Percentiles rank a stretch among this genome's conserved stretches.
Conservation (phyloP, 1,139 yeast species). For the Debaryomyces subglobosus region DNA sequence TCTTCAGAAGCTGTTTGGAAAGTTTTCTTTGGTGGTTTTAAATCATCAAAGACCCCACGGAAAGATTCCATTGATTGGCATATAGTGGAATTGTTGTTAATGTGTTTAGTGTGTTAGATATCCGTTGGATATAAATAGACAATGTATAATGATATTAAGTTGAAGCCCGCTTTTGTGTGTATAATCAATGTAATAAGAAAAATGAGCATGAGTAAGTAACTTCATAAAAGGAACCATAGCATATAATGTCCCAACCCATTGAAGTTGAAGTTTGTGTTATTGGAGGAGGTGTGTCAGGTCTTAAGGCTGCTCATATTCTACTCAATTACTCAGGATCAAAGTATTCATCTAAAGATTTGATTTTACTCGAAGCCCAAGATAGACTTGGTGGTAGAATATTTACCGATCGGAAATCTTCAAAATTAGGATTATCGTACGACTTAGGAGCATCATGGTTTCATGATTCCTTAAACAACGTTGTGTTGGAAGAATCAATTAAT, state of each 20-base stretch:
- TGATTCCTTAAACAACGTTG: slow-evolving; percentile 68
- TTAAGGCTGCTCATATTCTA: slow-evolving; percentile 72
- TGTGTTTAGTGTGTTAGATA: not conserved
- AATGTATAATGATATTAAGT: not conserved
- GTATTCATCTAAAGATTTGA: slow-evolving; percentile 31
- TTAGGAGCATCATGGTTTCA: slow-evolving; percentile 93
- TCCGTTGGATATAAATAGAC: not conserved
- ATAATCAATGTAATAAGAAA: not conserved
- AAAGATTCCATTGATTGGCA: not conserved
- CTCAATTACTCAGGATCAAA: slow-evolving; percentile 36
- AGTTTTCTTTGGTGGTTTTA: not conserved
- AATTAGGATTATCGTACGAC: slow-evolving; percentile 54
- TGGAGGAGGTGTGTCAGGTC: slow-evolving; percentile 86
- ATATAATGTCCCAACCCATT: not conserved
- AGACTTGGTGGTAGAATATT: slow-evolving; percentile 51
- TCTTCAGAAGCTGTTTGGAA: not conserved
- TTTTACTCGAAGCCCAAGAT: slow-evolving; percentile 54
- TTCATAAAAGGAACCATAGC: not conserved
- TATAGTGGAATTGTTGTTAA: not conserved
- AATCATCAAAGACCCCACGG: not conserved
- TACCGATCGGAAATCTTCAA: slow-evolving; percentile 33
- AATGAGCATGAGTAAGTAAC: not conserved
- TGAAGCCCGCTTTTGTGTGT: not conserved
- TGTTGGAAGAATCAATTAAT: slow-evolving; percentile 38
- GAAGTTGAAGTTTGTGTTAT: slow-evolving; percentile 39